Evolutionary conservation across 495 filamentous ascomycete species (phyloP).

Genomic region (Hypoxylon intermedium): DNA sequence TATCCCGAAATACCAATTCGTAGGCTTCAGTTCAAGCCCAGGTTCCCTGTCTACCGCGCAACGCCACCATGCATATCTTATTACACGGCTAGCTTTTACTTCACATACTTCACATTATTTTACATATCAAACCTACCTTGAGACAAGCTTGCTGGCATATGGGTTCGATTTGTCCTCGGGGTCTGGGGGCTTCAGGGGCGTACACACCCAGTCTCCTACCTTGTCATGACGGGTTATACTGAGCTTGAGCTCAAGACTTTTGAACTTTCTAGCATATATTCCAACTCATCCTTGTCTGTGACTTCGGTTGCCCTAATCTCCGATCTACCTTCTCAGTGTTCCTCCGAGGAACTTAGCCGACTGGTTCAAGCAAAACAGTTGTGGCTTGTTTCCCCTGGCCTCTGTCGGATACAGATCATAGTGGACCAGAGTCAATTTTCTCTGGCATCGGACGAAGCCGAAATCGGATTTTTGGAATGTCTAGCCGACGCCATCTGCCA

Average conservation of each 20-base stretch:
- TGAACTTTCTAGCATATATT: conserved; percentile 19
- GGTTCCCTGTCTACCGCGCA: not conserved
- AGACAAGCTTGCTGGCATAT: not conserved
- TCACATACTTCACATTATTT: not conserved
- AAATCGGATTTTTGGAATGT: conserved; percentile 31
- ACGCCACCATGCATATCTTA: not conserved
- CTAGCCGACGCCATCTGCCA: conserved; percentile 35
- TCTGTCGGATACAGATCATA: conserved; percentile 40
- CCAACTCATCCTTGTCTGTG: conserved; percentile 25
- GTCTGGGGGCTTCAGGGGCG: not conserved
- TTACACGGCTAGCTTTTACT: not conserved
- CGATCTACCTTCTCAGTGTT: conserved; percentile 1
- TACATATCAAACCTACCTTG: not conserved
- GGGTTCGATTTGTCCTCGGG: not conserved
- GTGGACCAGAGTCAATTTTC: conserved; percentile 19
- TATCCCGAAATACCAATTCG: too few species aligned
- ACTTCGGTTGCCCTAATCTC: conserved; percentile 37
- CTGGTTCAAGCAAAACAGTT: conserved; percentile 36
- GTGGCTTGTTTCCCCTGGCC: conserved; percentile 39
- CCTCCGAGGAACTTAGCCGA: conserved; percentile 23
- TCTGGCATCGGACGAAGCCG: not conserved
- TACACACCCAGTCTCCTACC: not conserved
- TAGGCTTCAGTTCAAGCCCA: too few species aligned
- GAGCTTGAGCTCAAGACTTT: conserved; percentile 36
- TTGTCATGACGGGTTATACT: conserved; percentile 20